Evolutionary conservation across 169 alveolate species (phyloP).

Genomic region (Cyclospora cayetanensis): DNA sequence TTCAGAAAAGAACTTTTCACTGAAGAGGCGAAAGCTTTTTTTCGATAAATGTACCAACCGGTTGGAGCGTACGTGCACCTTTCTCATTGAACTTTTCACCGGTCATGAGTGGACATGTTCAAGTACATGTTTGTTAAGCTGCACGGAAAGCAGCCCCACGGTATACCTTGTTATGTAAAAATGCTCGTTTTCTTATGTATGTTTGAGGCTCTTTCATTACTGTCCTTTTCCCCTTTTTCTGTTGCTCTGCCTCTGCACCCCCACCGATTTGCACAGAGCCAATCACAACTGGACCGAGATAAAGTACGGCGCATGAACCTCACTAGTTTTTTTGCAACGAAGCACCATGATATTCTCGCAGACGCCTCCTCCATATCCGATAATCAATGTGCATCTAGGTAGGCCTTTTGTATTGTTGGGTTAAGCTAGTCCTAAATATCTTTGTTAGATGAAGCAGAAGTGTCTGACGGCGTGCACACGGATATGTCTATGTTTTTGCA

Average conservation of each 20-base stretch:
- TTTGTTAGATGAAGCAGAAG: constrained; percentile 31
- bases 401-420: not conserved
- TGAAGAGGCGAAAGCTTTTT: too few species aligned
- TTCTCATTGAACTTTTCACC: not conserved
- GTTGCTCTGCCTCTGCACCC: not conserved
- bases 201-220: too few species aligned
- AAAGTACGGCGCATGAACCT: not conserved
- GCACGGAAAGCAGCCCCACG: not conserved
- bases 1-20: too few species aligned
- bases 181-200: not conserved
- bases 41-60: not conserved
- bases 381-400: constrained; percentile 60
- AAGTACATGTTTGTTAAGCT: not conserved
- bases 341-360: not conserved
- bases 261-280: not conserved
- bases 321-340: too few species aligned
- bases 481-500: constrained; percentile 10
- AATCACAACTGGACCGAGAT: constrained; percentile 27
- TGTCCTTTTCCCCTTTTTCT: not conserved
- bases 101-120: not conserved
- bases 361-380: constrained; percentile 62
- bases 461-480: constrained; percentile 25
- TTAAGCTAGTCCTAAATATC: not conserved
- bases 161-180: not conserved
- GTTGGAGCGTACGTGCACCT: not conserved